Evolutionary conservation across 2,329 filamentous ascomycete species (phyloP).

Genomic region (Aspergillus neotritici): DNA sequence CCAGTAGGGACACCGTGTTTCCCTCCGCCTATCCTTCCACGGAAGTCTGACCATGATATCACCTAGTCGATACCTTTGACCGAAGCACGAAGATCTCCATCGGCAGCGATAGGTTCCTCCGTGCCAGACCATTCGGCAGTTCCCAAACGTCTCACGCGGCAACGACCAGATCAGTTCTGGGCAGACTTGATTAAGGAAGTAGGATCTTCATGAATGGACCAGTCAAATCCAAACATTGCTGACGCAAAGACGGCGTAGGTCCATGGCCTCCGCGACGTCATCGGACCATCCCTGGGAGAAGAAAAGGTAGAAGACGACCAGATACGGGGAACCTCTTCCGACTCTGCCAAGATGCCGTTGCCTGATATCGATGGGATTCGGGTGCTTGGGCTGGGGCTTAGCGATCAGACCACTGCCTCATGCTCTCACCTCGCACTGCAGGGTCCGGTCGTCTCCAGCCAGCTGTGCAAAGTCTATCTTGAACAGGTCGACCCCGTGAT

Average conservation of each 20-base stretch:
- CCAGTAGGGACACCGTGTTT: not conserved
- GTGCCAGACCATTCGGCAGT: not conserved
- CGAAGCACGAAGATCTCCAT: not conserved
- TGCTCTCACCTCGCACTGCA: not conserved
- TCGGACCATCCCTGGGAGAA: too few species aligned
- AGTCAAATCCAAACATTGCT: too few species aligned
- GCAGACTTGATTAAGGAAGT: too few species aligned
- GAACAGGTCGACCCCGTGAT: conserved; percentile 16
- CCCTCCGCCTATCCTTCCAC: not conserved
- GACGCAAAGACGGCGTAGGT: too few species aligned
- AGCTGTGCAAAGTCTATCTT: conserved; percentile 14
- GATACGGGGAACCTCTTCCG: too few species aligned
- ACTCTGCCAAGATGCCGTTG: not conserved
- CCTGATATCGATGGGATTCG: not conserved
- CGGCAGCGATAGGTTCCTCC: not conserved
- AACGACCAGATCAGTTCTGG: not conserved
- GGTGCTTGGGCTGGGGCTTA: not conserved
- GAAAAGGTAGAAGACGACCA: too few species aligned
- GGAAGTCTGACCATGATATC: not conserved
- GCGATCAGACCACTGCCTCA: not conserved
- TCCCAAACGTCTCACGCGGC: not conserved
- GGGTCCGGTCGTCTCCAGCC: not conserved
- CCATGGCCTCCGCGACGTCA: not conserved
- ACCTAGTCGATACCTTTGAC: not conserved
- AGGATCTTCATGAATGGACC: too few species aligned